These are phyloP conservation scores for Adansonia rubrostipa DNA, from an alignment of 441 rosid species.

Conservation along the genomic window DNA sequence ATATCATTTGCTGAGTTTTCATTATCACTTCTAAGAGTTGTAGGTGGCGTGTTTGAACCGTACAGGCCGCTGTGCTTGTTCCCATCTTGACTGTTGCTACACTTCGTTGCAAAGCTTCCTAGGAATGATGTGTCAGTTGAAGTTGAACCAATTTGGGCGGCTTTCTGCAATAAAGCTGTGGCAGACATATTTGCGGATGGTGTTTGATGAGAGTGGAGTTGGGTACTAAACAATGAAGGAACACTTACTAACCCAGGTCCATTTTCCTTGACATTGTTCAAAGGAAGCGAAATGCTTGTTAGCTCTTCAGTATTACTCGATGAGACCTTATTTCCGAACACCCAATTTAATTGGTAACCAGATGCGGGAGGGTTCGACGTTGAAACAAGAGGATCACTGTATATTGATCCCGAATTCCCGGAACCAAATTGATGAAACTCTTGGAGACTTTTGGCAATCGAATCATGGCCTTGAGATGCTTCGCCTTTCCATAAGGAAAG, in stretches of 20 bases:
- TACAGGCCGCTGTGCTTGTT: constrained; percentile 62
- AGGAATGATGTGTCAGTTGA: constrained; percentile 49
- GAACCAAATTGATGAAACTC: constrained; percentile 46
- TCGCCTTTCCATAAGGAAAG: constrained; percentile 68
- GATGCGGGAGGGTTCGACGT: constrained; percentile 39
- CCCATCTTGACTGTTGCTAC: constrained; percentile 40
- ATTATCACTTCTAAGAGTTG: constrained; percentile 38
- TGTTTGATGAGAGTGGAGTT: constrained; percentile 44
- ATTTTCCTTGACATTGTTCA: constrained; percentile 43
- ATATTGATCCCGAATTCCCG: constrained; percentile 36
- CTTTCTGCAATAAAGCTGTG: constrained; percentile 86
- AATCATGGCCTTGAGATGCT: constrained; percentile 41
- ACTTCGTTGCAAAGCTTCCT: constrained; percentile 53
- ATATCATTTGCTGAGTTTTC: constrained; percentile 48
- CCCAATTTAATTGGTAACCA: constrained; percentile 55
- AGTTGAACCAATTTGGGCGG: constrained; percentile 76
- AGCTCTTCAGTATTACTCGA: constrained; percentile 38
- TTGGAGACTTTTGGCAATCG: constrained; percentile 39
- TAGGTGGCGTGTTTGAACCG: constrained; percentile 43
- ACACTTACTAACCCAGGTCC: constrained; percentile 47
- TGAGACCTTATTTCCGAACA: constrained; percentile 48
- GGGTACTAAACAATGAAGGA: constrained; percentile 73
- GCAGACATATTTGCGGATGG: constrained; percentile 75
- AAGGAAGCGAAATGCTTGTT: constrained; percentile 46
- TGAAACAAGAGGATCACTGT: constrained; percentile 36